Conservation (phyloP, 1,284 basidiomycete species). For the Trichosporon faecale region DNA sequence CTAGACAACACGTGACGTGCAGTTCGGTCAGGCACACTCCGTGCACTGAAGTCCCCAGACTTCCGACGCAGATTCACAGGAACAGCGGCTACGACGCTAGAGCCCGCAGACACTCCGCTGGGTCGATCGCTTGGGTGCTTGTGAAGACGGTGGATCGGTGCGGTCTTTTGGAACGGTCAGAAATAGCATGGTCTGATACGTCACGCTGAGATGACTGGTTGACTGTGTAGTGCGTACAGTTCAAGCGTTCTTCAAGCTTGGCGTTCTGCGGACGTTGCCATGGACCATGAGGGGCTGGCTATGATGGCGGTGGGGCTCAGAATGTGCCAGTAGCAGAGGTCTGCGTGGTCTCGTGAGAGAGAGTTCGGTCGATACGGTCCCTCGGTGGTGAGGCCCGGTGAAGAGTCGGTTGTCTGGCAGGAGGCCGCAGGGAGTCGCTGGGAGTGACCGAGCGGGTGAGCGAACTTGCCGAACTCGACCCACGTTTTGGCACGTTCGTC, state of each 20-base stretch:
- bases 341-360: not conserved
- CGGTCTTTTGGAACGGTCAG: not conserved
- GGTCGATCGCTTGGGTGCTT: not conserved
- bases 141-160: not conserved
- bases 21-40: too few relatives aligned
- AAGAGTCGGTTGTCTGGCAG: not conserved
- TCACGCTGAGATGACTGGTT: not conserved
- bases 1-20: not conserved
- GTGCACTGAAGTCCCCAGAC: not conserved
- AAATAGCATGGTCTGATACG: not conserved
- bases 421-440: not conserved
- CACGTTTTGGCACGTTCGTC: not conserved
- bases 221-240: not conserved
- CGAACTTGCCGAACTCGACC: too few relatives aligned
- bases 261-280: not conserved
- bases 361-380: not conserved
- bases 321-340: not conserved
- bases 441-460: not conserved
- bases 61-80: not conserved
- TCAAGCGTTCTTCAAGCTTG: not conserved
- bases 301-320: not conserved
- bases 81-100: not conserved
- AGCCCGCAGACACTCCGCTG: not conserved
- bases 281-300: too few relatives aligned
- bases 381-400: not conserved